Evolutionary conservation across 345 rosid species (phyloP).

Genomic region (Gossypium ekmanianum): DNA sequence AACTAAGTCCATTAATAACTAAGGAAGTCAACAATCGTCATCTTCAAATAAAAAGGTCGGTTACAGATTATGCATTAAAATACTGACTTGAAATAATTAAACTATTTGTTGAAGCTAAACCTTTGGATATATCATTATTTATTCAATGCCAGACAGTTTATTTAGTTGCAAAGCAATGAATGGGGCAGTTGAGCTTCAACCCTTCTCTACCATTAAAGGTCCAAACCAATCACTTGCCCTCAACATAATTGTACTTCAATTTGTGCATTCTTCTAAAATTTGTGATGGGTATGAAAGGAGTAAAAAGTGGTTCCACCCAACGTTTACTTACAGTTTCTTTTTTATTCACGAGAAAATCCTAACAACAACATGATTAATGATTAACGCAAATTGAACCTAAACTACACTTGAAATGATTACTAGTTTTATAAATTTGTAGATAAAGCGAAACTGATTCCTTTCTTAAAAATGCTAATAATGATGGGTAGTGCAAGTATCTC

Average conservation of each 20-base stretch:
- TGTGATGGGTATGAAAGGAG: too few species aligned
- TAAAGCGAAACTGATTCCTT: background rate
- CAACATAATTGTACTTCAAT: too few species aligned
- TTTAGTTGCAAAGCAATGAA: conserved; percentile 2
- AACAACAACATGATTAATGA: fast-evolving
- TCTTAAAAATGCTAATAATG: background rate
- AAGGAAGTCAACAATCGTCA: background rate
- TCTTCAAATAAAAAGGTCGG: background rate
- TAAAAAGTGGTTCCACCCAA: too few species aligned
- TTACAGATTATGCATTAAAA: background rate
- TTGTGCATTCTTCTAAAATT: too few species aligned
- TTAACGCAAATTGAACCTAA: fast-evolving
- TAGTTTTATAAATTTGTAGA: background rate
- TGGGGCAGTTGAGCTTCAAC: background rate
- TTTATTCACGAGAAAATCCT: fast-evolving
- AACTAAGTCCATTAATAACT: background rate
- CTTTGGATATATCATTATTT: background rate
- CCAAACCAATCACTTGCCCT: too few species aligned
- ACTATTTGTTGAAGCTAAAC: background rate
- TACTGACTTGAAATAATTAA: background rate
- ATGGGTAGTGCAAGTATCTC: background rate
- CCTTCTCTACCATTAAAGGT: too few species aligned
- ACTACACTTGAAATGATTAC: too few species aligned
- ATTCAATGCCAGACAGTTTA: background rate
- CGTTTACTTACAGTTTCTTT: too few species aligned